phyloP scores from a whole-genome alignment of 495 filamentous ascomycete species.

The Podospora pseudoanserina region DNA sequence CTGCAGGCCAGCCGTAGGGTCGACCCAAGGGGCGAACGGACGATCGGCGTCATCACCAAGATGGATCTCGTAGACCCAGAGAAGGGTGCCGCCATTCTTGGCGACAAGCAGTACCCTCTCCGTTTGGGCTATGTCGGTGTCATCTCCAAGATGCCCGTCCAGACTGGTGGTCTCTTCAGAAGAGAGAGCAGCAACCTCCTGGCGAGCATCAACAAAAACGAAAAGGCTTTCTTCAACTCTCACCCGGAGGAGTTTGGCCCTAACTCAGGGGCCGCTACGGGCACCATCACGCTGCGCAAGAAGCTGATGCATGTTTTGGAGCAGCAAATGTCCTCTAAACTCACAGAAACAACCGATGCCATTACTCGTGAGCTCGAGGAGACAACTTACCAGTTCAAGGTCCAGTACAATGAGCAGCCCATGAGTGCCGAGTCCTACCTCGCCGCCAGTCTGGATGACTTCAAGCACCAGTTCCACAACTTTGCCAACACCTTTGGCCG shows the following conservation, averaged over 20 bases:
- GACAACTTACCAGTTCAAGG: slow-evolving; percentile 97
- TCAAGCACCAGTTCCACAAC: slow-evolving; percentile 96
- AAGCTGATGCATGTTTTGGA: slow-evolving; percentile 97
- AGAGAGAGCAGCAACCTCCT: slow-evolving; percentile 79
- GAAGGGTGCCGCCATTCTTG: slow-evolving; percentile 71
- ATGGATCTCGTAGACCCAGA: slow-evolving; percentile 93
- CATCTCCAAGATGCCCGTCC: slow-evolving; percentile 70
- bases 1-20: slow-evolving; percentile 85
- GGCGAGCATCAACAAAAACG: slow-evolving; percentile 78
- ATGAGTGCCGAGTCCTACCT: slow-evolving; percentile 94
- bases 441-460: slow-evolving; percentile 87
- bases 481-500: slow-evolving; percentile 89
- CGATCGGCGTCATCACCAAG: slow-evolving; percentile 97
- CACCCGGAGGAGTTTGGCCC: slow-evolving; percentile 78
- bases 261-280: slow-evolving; percentile 66
- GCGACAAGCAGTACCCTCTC: slow-evolving; percentile 89
- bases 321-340: slow-evolving; percentile 89
- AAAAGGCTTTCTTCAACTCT: slow-evolving; percentile 80
- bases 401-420: slow-evolving; percentile 97
- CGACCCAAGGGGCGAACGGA: slow-evolving; percentile 90
- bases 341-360: slow-evolving; percentile 81
- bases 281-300: slow-evolving; percentile 81
- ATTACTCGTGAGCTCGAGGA: slow-evolving; percentile 96
- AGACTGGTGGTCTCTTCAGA: slow-evolving; percentile 73
- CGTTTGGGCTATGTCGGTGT: slow-evolving; percentile 97